Conservation (phyloP, 148 eudicot genomes). For the Fagopyrum homotropicum region DNA sequence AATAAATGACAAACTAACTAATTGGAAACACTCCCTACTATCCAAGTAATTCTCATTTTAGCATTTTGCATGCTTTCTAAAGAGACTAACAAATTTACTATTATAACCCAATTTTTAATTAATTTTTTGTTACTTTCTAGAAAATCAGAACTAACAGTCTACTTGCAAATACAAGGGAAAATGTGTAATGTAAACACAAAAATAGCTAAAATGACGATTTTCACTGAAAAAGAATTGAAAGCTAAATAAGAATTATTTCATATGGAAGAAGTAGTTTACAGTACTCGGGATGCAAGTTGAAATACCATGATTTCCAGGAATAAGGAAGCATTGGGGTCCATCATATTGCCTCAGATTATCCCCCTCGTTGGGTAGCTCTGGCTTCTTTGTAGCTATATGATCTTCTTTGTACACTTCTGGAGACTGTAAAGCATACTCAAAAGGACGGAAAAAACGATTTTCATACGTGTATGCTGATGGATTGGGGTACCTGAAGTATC, state of each 20-base stretch:
- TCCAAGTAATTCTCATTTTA: no score
- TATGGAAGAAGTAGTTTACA: not conserved
- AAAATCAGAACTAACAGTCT: no score
- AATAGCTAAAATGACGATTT: no score
- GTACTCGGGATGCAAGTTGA: not conserved
- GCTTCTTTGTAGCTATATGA: slow-evolving; percentile 85
- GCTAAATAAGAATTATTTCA: no score
- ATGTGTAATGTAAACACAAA: no score
- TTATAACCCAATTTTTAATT: no score
- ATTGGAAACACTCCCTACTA: no score
- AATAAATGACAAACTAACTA: not conserved
- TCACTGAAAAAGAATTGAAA: no score
- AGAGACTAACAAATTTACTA: no score
- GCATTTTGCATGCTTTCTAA: no score
- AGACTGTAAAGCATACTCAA: slow-evolving; percentile 90
- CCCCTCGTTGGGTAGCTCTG: slow-evolving; percentile 79
- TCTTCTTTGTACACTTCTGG: slow-evolving; percentile 84
- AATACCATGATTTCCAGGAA: slow-evolving; percentile 98
- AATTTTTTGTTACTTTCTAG: no score
- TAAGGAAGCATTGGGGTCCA: slow-evolving; percentile 94
- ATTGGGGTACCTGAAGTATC: slow-evolving; percentile 70
- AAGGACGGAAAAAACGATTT: slow-evolving; percentile 85
- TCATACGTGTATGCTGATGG: slow-evolving; percentile 83
- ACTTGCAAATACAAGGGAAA: no score
- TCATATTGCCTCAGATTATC: slow-evolving; percentile 59